Evolutionary conservation across 768 basidiomycete species (phyloP), one percentile per base, ranked within the genome.

Genomic region (Lactarius hengduanensis): DNA sequence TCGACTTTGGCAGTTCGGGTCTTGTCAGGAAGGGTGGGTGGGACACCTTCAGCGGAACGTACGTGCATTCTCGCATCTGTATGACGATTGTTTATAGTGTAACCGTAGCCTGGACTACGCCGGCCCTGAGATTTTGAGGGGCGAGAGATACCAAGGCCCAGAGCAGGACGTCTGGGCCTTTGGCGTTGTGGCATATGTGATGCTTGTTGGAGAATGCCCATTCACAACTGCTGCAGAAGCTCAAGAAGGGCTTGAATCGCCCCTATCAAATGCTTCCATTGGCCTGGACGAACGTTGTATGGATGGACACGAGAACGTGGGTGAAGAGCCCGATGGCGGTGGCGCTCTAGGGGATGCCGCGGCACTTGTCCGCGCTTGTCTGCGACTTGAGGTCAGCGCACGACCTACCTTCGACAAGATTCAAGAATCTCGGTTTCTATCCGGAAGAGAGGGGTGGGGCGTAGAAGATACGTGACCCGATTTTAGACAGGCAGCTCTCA

Each of bases 111-210:
- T 94, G 71, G 94, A 96, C 76, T 98, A 98, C 74, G 96, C 96
- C 18, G 93, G 92, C 10, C 97, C 96, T 45, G 96, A 99, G 76
- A 98, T 99, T 64, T 78, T 99, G 36, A 88, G 94, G 20, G 96
- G 96, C 3, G 94, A 97, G 74, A 85, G 92, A 59, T 99, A 99
- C 76, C 84, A 91, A 69, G 97, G 96, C 41, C 96, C 95, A 74
- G 94, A 96, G 74, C 96, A 98, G 77, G 96, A 99, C 71, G 91
- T 98, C 3, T 99, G 96, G 96, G 96, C 96, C 0, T 92, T 96
- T 67, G 96, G 96, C 16, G 95, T 98, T 28, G 94, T 99, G 26
- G 94, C 89, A 15, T 99, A 95, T 76, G 96, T 99, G 63, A 85
- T 99, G 68, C 83, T 98, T 20, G 85, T 90, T 26, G 93, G 94